Percentiles rank a stretch among this genome's conserved stretches.
Evolutionary conservation across 2,329 filamentous ascomycete genomes (phyloP).

Genomic region (Orbilia oligospora): DNA sequence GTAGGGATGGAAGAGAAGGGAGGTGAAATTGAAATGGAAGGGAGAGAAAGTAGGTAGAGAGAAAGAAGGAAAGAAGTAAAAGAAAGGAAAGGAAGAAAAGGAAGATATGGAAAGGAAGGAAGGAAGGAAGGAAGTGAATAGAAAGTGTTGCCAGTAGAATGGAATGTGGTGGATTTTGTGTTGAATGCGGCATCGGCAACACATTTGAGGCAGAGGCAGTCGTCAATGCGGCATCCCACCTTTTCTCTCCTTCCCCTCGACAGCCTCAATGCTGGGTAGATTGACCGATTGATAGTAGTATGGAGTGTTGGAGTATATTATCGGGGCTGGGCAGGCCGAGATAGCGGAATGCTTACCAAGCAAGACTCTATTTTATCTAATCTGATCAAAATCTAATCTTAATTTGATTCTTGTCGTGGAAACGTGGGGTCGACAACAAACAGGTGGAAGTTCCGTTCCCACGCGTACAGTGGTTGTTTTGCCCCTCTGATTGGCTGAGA

Average conservation of each 20-base stretch:
- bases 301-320: not conserved
- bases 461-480: constrained; percentile 1
- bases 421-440: constrained; percentile 7
- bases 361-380: constrained; percentile 1
- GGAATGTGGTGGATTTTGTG: constrained; percentile 1
- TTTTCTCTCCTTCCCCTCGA: not conserved
- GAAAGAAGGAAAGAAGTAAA: not conserved
- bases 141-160: not conserved
- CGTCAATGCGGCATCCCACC: constrained; percentile 4
- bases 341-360: constrained; percentile 1
- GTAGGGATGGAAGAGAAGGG: not conserved
- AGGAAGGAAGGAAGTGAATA: not conserved
- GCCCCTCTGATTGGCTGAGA: not conserved
- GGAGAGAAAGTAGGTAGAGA: not conserved
- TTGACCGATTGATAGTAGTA: no score
- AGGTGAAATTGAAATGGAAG: not conserved
- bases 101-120: not conserved
- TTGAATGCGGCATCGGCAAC: constrained; percentile 6
- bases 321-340: not conserved
- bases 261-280: not conserved
- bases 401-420: not conserved
- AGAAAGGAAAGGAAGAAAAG: not conserved
- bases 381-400: not conserved
- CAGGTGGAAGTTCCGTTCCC: not conserved
- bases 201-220: not conserved